Base-by-base conservation (phyloP, 257 asterid genomes). In the Nicotiana tomentosiformis region DNA sequence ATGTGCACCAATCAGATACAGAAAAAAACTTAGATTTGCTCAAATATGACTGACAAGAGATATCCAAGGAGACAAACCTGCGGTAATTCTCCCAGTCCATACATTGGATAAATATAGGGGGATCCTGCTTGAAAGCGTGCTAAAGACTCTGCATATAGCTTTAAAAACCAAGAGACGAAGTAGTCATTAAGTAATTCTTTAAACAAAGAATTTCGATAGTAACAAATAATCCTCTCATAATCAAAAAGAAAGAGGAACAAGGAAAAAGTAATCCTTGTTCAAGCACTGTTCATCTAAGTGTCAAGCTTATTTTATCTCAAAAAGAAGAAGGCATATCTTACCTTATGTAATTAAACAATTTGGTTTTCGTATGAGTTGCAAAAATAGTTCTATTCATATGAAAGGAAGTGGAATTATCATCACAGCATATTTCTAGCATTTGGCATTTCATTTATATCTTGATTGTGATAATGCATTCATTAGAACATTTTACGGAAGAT, bases 61-160 rank as follows among this genome's bases (percentile, higher is more conserved):
- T 61, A 77, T 67, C 78, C 69, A 46, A 46, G 58, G 81, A 82
- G 82, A 88, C 88, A 87, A 85, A 96, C 99, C 99, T 96, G 99
- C 66, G 99, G 99, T 87, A 96, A 82, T 85, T 96, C 99, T 84
- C 99, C 99, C 15, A 96, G 92, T 62, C 99, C 99, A 64, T 96
- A 96, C 93, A 96, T 69, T 58, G 99, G 99, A 86, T 96, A 96
- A 33, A 96, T 91, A 89, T 96, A 96, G 81, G 99, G 99, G 66
- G 98, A 96, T 84, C 99, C 98, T 29, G 97, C 90, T 88, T 93
- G 97, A 81, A 96, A 96, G 77, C 99, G 95, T 7, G 99, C 98
- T 90, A 96, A 86, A 18, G 99, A 96, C 87, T 96, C 99, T 70
- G 98, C 99, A 69, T 96, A 96, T 68, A 96, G 90, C 99, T 96